phyloP scores from a whole-genome alignment of 495 filamentous ascomycete species.

The Clohesyomyces aquaticus region DNA sequence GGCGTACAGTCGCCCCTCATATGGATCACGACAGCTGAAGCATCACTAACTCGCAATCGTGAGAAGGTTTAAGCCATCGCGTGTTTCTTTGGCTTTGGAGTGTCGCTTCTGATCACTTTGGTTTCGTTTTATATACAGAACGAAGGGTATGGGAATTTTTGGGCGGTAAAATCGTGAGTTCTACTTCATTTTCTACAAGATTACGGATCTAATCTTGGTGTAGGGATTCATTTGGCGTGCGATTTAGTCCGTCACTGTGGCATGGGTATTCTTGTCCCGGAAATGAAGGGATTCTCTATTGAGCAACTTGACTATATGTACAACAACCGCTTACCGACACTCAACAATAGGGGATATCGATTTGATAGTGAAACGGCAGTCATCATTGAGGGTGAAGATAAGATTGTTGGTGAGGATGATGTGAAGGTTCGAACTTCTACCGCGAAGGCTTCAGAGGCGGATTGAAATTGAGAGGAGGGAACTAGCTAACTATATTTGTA shows the following conservation, averaged over 20 bases:
- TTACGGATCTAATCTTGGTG: neutral
- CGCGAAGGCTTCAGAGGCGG: slow-evolving; percentile 5
- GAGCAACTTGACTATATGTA: slow-evolving; percentile 5
- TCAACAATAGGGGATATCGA: neutral
- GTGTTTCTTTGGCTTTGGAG: neutral
- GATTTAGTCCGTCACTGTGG: neutral
- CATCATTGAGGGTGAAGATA: neutral
- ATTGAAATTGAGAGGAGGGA: too few relatives aligned
- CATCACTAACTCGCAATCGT: neutral
- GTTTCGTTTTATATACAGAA: slow-evolving; percentile 1
- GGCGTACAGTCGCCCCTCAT: neutral
- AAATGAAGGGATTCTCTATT: slow-evolving; percentile 11
- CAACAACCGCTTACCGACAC: neutral
- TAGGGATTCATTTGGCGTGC: neutral
- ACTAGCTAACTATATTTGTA: too few relatives aligned
- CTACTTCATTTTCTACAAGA: neutral
- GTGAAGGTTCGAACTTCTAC: neutral
- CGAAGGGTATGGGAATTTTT: slow-evolving; percentile 6
- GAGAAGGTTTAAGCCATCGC: neutral
- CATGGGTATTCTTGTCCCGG: slow-evolving; percentile 4
- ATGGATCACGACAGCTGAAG: slow-evolving; percentile 2
- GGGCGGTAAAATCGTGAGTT: slow-evolving; percentile 9
- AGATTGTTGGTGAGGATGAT: neutral
- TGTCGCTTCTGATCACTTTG: neutral
- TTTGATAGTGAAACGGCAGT: neutral